phyloP scores from a whole-genome alignment of 2,329 filamentous ascomycete genomes.

The Teratosphaeria viscida region DNA sequence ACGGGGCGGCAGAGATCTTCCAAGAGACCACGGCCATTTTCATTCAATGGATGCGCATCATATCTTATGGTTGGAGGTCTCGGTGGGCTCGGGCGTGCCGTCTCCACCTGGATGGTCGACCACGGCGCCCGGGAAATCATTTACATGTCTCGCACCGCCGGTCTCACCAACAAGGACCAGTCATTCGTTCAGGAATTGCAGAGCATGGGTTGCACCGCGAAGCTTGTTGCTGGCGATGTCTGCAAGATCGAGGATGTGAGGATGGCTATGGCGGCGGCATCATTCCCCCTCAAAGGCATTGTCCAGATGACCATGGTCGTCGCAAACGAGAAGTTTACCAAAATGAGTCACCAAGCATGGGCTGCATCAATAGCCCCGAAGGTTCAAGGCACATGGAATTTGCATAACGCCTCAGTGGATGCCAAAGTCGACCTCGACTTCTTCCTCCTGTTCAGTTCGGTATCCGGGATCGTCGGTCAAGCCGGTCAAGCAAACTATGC shows the following conservation, averaged over 20 bases:
- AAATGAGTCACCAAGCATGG: background rate
- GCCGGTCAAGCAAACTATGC: slow-evolving; percentile 50
- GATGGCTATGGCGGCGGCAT: background rate
- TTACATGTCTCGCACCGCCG: slow-evolving; percentile 8
- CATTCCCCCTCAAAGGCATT: slow-evolving; percentile 3
- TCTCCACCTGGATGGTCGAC: slow-evolving; percentile 11
- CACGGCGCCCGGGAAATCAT: slow-evolving; percentile 10
- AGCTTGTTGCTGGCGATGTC: background rate
- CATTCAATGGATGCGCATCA: slow-evolving; percentile 2
- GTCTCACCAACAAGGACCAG: background rate
- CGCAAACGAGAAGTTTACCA: background rate
- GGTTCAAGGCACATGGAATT: slow-evolving; percentile 26
- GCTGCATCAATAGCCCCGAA: background rate
- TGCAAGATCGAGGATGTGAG: slow-evolving; percentile 1
- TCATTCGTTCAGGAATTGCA: slow-evolving; percentile 3
- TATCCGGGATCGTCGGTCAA: slow-evolving; percentile 46
- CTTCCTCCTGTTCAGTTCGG: slow-evolving; percentile 45
- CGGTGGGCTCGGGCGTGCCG: slow-evolving; percentile 12
- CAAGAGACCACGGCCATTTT: background rate
- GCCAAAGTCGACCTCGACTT: slow-evolving; percentile 22
- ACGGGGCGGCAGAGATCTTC: background rate
- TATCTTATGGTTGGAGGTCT: slow-evolving; percentile 17
- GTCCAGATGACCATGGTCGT: slow-evolving; percentile 4
- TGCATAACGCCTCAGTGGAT: slow-evolving; percentile 24
- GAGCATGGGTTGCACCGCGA: background rate